Conservation (phyloP, 345 rosid species). For the Eucalyptus marginata region DNA sequence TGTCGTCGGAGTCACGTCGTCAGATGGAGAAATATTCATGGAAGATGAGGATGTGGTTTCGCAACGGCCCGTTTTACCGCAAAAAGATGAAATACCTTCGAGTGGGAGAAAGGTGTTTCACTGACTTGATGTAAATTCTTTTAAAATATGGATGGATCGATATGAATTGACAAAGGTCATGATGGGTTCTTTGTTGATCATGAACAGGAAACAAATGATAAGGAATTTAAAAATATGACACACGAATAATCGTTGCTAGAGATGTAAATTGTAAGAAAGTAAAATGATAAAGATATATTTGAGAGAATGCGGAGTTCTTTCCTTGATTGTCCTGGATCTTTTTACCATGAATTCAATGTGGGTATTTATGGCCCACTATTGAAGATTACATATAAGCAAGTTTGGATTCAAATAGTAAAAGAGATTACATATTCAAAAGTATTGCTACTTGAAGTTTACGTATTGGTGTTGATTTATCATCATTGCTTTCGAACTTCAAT, state of each 20-base stretch:
- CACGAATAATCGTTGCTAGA: background rate
- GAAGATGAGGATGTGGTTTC: background rate
- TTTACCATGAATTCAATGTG: background rate
- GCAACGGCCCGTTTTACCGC: background rate
- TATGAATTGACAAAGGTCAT: background rate
- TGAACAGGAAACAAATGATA: background rate
- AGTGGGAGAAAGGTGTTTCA: background rate
- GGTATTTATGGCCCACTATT: too few species aligned
- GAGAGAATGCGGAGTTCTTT: background rate
- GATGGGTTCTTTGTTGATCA: background rate
- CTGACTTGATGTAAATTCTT: background rate
- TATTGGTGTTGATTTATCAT: background rate
- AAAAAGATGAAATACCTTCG: background rate
- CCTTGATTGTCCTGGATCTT: background rate
- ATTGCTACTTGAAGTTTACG: background rate
- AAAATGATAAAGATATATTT: too few species aligned
- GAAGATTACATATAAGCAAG: too few species aligned
- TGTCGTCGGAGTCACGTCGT: background rate
- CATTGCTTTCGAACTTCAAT: background rate
- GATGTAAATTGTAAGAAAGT: background rate
- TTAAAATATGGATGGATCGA: background rate
- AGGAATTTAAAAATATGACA: accelerated
- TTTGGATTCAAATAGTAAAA: accelerated
- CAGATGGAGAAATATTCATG: background rate
- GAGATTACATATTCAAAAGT: background rate